Percentiles rank a stretch among this genome's conserved stretches.
These are phyloP conservation scores for Mycena indigotica DNA, from an alignment of 768 basidiomycete species.

Conservation along the genomic window DNA sequence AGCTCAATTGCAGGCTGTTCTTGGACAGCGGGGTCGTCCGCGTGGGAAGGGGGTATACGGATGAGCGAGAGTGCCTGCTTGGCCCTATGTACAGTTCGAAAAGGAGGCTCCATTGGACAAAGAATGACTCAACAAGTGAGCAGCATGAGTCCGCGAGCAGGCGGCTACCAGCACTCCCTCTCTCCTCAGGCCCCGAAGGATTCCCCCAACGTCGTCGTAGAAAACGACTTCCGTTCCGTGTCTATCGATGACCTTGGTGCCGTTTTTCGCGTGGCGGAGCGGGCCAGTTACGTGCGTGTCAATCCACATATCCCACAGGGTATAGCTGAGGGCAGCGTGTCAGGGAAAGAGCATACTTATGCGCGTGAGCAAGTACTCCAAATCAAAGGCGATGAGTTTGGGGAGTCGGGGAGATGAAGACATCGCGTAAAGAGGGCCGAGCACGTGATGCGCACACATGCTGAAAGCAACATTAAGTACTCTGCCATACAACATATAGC, in stretches of 20 bases:
- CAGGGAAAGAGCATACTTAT: slow-evolving; percentile 5
- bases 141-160: slow-evolving; percentile 72
- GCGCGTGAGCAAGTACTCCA: slow-evolving; percentile 56
- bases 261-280: slow-evolving; percentile 48
- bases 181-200: slow-evolving; percentile 59
- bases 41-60: slow-evolving; percentile 45
- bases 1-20: slow-evolving; percentile 52
- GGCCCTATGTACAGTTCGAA: slow-evolving; percentile 52
- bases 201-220: slow-evolving; percentile 75
- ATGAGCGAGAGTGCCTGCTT: slow-evolving; percentile 70
- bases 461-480: no score
- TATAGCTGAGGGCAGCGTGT: slow-evolving; percentile 54
- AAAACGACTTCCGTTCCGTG: slow-evolving; percentile 55
- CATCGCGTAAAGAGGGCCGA: no score
- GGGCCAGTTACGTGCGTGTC: slow-evolving; percentile 75
- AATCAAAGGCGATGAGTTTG: slow-evolving; percentile 75
- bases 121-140: slow-evolving; percentile 74
- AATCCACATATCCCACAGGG: slow-evolving; percentile 87
- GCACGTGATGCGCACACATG: no score
- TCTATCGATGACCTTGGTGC: slow-evolving; percentile 55
- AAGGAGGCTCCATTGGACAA: no score
- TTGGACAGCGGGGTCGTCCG: slow-evolving; percentile 30
- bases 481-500: background rate
- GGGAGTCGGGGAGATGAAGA: slow-evolving; percentile 45
- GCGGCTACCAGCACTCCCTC: slow-evolving; percentile 63